These are phyloP conservation scores for Aspergillus bertholletiae DNA, from an alignment of 495 filamentous ascomycete species.

Conservation along the genomic window DNA sequence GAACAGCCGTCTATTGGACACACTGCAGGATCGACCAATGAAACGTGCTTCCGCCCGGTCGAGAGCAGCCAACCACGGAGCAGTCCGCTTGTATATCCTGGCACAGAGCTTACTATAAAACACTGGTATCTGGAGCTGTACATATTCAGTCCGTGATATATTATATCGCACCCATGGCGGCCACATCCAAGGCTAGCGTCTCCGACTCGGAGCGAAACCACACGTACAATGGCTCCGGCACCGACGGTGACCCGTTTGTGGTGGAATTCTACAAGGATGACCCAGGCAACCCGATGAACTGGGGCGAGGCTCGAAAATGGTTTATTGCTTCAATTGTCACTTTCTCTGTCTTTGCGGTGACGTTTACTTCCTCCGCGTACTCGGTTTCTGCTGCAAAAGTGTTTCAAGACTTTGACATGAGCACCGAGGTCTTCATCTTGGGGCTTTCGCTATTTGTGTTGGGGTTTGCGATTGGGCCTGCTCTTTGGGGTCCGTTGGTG, in stretches of 20 bases:
- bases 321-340: conserved; percentile 57
- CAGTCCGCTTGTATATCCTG: too few species aligned
- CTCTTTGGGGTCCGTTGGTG: conserved; percentile 61
- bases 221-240: conserved; percentile 60
- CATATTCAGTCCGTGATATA: too few species aligned
- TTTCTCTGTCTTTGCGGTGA: conserved; percentile 62
- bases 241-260: conserved; percentile 61
- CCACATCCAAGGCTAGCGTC: too few species aligned
- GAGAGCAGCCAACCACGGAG: too few species aligned
- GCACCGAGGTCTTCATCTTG: conserved; percentile 45
- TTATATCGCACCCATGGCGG: too few species aligned
- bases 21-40: too few species aligned
- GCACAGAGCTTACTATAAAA: too few species aligned
- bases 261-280: conserved; percentile 67
- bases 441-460: conserved; percentile 53
- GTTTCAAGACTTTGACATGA: conserved; percentile 39
- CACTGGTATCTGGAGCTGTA: too few species aligned
- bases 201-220: too few species aligned
- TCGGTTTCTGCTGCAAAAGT: conserved; percentile 62
- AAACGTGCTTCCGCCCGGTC: too few species aligned
- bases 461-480: conserved; percentile 48
- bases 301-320: conserved; percentile 58
- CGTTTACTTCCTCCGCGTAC: conserved; percentile 71
- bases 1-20: too few species aligned
- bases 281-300: conserved; percentile 62